phyloP scores from a whole-genome alignment of 495 filamentous ascomycete genomes.

The Aspergillus heteromorphus region DNA sequence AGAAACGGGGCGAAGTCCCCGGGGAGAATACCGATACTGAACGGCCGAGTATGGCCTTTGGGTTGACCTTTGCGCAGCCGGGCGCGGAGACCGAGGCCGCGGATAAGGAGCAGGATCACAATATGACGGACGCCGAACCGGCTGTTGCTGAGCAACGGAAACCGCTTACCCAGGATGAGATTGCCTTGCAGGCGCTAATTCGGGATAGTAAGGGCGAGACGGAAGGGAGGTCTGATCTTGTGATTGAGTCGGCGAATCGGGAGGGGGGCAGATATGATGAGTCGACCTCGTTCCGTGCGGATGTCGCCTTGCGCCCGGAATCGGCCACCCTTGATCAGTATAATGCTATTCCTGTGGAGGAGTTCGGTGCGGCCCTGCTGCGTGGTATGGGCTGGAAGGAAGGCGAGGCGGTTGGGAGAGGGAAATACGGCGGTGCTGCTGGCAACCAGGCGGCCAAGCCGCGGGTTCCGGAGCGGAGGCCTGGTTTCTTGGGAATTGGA shows the following conservation, averaged over 20 bases:
- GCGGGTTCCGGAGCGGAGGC: slow-evolving; percentile 56
- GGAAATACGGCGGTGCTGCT: slow-evolving; percentile 35
- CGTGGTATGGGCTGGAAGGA: slow-evolving; percentile 94
- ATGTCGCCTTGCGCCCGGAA: slow-evolving; percentile 68
- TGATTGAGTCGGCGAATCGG: slow-evolving; percentile 45
- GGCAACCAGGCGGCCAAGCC: slow-evolving; percentile 30
- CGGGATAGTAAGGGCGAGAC: slow-evolving; percentile 47
- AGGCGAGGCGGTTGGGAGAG: slow-evolving; percentile 63
- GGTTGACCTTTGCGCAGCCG: slow-evolving; percentile 39
- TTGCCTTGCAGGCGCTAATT: slow-evolving; percentile 75
- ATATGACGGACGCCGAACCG: slow-evolving; percentile 27
- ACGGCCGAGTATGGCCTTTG: slow-evolving; percentile 39
- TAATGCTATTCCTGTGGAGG: slow-evolving; percentile 80
- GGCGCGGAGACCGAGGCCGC: slow-evolving; percentile 17
- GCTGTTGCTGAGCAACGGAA: slow-evolving; percentile 12
- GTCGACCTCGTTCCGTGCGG: slow-evolving; percentile 60
- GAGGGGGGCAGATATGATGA: slow-evolving; percentile 44
- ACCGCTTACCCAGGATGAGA: slow-evolving; percentile 61
- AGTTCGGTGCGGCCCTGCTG: slow-evolving; percentile 84
- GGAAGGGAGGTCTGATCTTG: slow-evolving; percentile 48
- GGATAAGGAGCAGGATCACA: slow-evolving; percentile 21
- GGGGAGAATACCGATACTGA: slow-evolving; percentile 32
- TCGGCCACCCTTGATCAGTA: slow-evolving; percentile 78
- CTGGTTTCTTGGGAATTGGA: slow-evolving; percentile 81
- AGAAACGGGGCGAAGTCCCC: slow-evolving; percentile 26